phyloP scores from a whole-genome alignment of 2,329 filamentous ascomycete genomes.

The Fusarium tricinctum region DNA sequence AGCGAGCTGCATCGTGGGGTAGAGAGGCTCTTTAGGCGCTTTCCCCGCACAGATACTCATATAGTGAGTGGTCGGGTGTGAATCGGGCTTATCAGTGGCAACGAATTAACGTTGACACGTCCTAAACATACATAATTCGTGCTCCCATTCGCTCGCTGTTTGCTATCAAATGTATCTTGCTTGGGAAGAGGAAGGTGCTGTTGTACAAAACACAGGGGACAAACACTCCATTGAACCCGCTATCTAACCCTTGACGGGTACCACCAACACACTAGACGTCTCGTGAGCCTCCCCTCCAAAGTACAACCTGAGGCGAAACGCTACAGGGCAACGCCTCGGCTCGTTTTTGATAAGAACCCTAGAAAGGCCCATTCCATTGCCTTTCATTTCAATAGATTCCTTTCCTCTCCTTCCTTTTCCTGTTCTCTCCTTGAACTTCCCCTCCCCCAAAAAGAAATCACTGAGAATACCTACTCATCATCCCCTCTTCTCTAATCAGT shows the following conservation, averaged over 20 bases:
- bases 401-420: constrained; percentile 3
- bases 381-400: constrained; percentile 9
- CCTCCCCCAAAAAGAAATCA: no score
- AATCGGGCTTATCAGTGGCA: constrained; percentile 50
- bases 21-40: constrained; percentile 18
- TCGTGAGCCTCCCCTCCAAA: constrained; percentile 31
- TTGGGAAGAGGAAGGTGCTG: constrained; percentile 38
- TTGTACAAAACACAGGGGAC: constrained; percentile 30
- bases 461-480: not conserved
- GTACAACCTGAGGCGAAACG: constrained; percentile 1
- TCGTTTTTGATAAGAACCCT: constrained; percentile 39
- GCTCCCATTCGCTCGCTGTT: constrained; percentile 32
- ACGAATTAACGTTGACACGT: constrained; percentile 27
- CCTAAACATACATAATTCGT: constrained; percentile 21
- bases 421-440: no score
- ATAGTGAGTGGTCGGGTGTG: constrained; percentile 30
- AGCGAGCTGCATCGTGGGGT: constrained; percentile 43
- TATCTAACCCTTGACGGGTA: constrained; percentile 39
- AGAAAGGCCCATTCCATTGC: constrained; percentile 23
- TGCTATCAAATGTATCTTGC: constrained; percentile 35
- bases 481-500: constrained; percentile 2
- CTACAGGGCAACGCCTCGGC: constrained; percentile 33
- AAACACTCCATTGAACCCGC: constrained; percentile 32
- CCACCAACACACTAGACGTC: constrained; percentile 10
- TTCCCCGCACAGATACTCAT: constrained; percentile 38